Base-by-base conservation (phyloP, 192 early-diverging fungal species). In the Spizellomyces sp. region DNA sequence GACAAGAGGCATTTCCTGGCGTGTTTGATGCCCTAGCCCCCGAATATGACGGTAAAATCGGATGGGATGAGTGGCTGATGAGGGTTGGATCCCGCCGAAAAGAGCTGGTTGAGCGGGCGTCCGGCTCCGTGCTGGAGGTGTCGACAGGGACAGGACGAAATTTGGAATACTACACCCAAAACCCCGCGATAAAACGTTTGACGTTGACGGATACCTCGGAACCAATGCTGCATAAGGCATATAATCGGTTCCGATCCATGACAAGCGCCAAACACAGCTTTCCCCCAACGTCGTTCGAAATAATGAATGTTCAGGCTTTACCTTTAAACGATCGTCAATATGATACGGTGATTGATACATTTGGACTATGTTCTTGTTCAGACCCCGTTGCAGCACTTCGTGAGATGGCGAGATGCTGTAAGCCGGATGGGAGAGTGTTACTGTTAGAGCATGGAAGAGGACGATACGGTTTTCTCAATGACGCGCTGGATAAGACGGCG, bases 271-370 rank as follows among this genome's bases (percentile, higher is more conserved):
- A 58, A 54, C 45, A 22, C 5, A 74, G 48, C 27, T 72, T 17
- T 43, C 60, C 50, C 47, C 60, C 62, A 56, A 67, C 62, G 21
- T 19, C 19, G n/a, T 79, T 84, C 44, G 36, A 70, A 22, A 48
- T 66, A 19, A 78, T 79, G 22, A 70, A 85, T 69, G 79, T 74
- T 8, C 67, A 84, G 21, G 54, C 60, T 4, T 67, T 82, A 2
- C 59, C 59, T 5, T 4, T 42, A 14, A 14, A 5, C 14, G 59
- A 61, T 17, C 22, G 36, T 14, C 15, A 61, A 17, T 90, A 80
- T 64, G 90, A 91, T 67, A 86, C 87, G 3, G 86, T 91, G 36
- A 74, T 91, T 7, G 82, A 88, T 66, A 89, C 89, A 2, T 90
- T 91, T 73, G 89, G 89, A 5, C 58, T 91, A 5, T 91, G 90